Percentiles rank a stretch among this genome's conserved stretches.
Evolutionary conservation across 768 basidiomycete species (phyloP).

Genomic region (Podaxis sp.): DNA sequence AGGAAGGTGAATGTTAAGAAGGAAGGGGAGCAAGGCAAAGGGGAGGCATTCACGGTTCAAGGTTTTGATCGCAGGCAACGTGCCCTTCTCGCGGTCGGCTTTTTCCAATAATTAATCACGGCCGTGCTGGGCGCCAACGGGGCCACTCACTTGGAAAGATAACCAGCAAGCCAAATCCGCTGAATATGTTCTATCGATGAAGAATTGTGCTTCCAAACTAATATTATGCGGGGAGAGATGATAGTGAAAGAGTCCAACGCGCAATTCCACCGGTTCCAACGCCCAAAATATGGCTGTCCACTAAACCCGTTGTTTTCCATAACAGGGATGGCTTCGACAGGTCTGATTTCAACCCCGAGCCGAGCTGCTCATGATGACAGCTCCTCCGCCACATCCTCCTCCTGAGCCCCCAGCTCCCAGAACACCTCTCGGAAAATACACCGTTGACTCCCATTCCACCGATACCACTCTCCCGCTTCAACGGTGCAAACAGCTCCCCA

Average conservation of each 20-base stretch:
- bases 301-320: slow-evolving; percentile 7
- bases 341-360: slow-evolving; percentile 29
- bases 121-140: slow-evolving; percentile 13
- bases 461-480: neutral
- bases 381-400: neutral
- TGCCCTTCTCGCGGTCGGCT: slow-evolving; percentile 59
- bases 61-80: slow-evolving; percentile 78
- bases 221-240: neutral
- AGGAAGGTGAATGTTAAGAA: slow-evolving; percentile 42
- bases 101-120: slow-evolving; percentile 39
- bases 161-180: neutral
- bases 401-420: neutral
- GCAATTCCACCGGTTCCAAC: neutral
- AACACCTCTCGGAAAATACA: neutral
- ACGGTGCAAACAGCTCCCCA: neutral
- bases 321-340: slow-evolving; percentile 12
- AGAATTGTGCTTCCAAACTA: neutral
- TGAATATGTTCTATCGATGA: slow-evolving; percentile 13
- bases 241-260: neutral
- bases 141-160: neutral
- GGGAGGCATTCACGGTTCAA: slow-evolving; percentile 53
- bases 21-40: slow-evolving; percentile 55
- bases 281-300: slow-evolving; percentile 1
- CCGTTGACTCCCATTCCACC: neutral
- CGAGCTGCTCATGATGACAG: slow-evolving; percentile 9